phyloP scores from a whole-genome alignment of 1,284 basidiomycete genomes.

The Schizopora paradoxa region DNA sequence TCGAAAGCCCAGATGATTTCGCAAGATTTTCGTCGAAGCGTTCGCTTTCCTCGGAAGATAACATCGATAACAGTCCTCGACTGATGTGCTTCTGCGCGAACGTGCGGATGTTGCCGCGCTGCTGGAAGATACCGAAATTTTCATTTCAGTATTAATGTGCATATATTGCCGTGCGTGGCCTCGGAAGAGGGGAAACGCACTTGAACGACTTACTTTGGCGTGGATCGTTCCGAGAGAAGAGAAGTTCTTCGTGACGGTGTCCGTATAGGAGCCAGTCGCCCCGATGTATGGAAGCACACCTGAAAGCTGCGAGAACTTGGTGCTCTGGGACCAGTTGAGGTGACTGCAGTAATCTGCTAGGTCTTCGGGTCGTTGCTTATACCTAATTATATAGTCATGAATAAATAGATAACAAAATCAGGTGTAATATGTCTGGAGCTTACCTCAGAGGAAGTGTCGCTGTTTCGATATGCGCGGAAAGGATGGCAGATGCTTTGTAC shows the following conservation, averaged over 20 bases:
- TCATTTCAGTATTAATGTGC: neutral
- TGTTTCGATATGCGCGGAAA: constrained; percentile 64
- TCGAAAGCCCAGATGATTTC: constrained; percentile 25
- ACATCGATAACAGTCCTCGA: no score
- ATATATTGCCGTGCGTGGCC: no score
- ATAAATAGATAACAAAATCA: constrained; percentile 9
- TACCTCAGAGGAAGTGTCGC: constrained; percentile 62
- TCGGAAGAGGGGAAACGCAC: no score
- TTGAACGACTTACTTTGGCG: no score
- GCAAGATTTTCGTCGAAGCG: no score
- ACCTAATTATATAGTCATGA: constrained; percentile 30
- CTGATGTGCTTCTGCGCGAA: constrained; percentile 48
- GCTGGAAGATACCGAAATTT: constrained; percentile 6
- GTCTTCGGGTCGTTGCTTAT: constrained; percentile 36
- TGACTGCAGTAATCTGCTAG: constrained; percentile 43
- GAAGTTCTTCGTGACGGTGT: constrained; percentile 41
- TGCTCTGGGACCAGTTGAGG: constrained; percentile 50
- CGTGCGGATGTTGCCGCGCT: no score
- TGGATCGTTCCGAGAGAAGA: constrained; percentile 33
- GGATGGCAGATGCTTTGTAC: constrained; percentile 57
- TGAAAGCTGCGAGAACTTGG: constrained; percentile 51
- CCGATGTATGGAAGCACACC: constrained; percentile 45
- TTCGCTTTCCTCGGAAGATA: no score
- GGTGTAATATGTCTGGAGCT: constrained; percentile 13
- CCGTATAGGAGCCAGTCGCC: constrained; percentile 26